Evolutionary conservation across 441 rosid species (phyloP), one percentile per base, ranked within the genome.

Genomic region (Adansonia gregorii): DNA sequence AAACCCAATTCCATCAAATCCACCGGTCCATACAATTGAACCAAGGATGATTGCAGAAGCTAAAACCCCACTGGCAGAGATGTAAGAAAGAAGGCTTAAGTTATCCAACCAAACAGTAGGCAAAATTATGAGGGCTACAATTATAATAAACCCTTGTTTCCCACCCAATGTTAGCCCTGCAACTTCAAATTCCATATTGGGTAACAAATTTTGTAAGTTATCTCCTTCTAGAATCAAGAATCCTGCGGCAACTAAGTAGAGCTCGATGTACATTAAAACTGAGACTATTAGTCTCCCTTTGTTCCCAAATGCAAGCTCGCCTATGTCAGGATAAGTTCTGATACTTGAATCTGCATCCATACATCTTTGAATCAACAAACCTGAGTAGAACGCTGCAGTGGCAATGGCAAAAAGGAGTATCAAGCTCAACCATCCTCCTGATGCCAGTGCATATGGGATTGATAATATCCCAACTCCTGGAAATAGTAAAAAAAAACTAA

Each of bases 401-500:
- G 97, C 94, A 10, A 92, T 82, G 27, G 82, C 64, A 59, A 93
- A 87, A 48, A 95, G 90, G 3, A 92, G 82, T 24, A 82, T 49
- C 79, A 93, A 84, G 85, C 97, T 90, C 80, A 89, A 55, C 99
- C 99, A 95, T 77, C 99, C 99, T 79, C 98, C 99, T 0, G 96
- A 83, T 68, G 98, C 89, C 19, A 95, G 78, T 11, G 98, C 99
- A 76, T 91, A 91, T 9, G 98, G 93, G 41, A 88, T 88, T 4
- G 99, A 93, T 72, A 95, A 86, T 78, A 95, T 89, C 54, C 98
- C 98, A 54, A 95, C 92, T 79, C 98, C 99, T 93, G 89, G 20
- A 49, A 76, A 43, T 15, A 55, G 35, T 27, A 27, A 27, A 27
- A 27, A 27, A 27, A 27, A 27, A 27, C 35, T 27, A 27, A 27